Percentiles rank a stretch among this genome's conserved stretches.
These are phyloP conservation scores for Spathaspora boniae DNA, from an alignment of 805 yeast genomes.

Conservation along the genomic window DNA sequence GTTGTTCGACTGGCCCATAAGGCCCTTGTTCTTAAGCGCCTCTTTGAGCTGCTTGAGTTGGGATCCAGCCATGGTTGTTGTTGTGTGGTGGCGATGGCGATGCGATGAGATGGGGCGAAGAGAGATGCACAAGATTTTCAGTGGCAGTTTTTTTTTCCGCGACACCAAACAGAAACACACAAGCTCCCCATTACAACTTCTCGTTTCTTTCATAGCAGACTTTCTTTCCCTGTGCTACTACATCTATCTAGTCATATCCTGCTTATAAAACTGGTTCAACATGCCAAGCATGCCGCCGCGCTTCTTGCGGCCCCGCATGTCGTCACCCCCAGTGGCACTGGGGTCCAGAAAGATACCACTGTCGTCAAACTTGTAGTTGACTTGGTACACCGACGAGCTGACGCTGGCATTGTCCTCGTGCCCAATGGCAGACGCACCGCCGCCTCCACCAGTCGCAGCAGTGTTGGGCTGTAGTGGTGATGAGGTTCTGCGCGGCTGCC, in stretches of 20 bases:
- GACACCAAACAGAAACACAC: not conserved
- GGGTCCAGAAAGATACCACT: slow-evolving; percentile 23
- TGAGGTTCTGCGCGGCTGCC: slow-evolving; percentile 4
- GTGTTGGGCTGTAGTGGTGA: slow-evolving; percentile 2
- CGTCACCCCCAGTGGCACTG: too few relatives aligned
- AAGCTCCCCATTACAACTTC: not conserved
- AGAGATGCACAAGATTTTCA: not conserved
- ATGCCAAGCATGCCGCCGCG: slow-evolving; percentile 75
- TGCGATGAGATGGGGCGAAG: too few relatives aligned
- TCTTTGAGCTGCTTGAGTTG: slow-evolving; percentile 82
- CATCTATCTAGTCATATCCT: slow-evolving; percentile 29
- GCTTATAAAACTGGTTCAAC: slow-evolving; percentile 74
- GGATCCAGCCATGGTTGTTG: slow-evolving; percentile 69
- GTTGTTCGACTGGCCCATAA: slow-evolving; percentile 79
- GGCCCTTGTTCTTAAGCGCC: slow-evolving; percentile 70
- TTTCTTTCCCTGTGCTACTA: not conserved
- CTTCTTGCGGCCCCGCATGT: slow-evolving; percentile 27
- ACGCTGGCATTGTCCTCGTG: slow-evolving; percentile 4
- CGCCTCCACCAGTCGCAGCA: not conserved
- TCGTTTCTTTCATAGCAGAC: not conserved
- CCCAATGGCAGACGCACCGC: not conserved
- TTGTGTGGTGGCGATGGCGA: slow-evolving; percentile 2
- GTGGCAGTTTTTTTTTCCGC: not conserved
- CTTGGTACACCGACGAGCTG: slow-evolving; percentile 20
- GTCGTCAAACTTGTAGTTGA: slow-evolving; percentile 29